Evolutionary conservation across 1,284 basidiomycete species (phyloP).

Genomic region (Sutorius eximius): DNA sequence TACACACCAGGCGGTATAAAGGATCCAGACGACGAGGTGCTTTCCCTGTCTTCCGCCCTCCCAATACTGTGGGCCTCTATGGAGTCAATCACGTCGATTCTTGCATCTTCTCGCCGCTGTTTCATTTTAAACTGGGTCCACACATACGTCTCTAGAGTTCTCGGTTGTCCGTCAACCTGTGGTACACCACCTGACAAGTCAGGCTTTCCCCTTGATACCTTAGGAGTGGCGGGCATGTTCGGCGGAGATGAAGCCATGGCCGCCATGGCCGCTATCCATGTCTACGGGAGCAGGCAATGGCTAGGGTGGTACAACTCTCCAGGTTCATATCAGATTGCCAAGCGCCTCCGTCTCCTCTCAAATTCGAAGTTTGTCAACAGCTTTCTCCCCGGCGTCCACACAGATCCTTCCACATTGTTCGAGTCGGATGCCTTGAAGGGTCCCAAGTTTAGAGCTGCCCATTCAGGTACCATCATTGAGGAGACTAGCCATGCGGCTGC

Average conservation of each 20-base stretch:
- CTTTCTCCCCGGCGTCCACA: constrained; percentile 31
- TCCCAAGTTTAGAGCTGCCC: constrained; percentile 27
- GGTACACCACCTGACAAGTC: constrained; percentile 17
- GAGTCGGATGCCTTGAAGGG: constrained; percentile 30
- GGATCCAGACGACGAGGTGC: neutral
- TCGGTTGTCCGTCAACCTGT: neutral
- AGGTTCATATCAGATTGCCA: constrained; percentile 35
- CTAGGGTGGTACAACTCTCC: constrained; percentile 40
- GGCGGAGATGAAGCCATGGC: constrained; percentile 39
- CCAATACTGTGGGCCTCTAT: no score
- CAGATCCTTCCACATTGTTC: constrained; percentile 29
- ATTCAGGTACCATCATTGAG: constrained; percentile 29
- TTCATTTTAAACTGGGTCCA: neutral
- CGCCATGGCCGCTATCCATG: constrained; percentile 36
- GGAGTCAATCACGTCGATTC: no score
- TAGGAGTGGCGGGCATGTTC: constrained; percentile 33
- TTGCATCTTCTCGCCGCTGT: no score
- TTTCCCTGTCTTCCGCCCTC: no score
- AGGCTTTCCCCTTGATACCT: constrained; percentile 27
- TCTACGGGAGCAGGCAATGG: constrained; percentile 31
- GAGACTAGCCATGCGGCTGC: constrained; percentile 30
- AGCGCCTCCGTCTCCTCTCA: constrained; percentile 26
- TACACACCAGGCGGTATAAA: no score
- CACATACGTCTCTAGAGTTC: constrained; percentile 22
- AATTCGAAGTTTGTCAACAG: constrained; percentile 30